Evolutionary conservation across 352 stramenopile genomes (phyloP), one percentile per base, ranked within the genome.

Genomic region (Globisporangium yorkense): DNA sequence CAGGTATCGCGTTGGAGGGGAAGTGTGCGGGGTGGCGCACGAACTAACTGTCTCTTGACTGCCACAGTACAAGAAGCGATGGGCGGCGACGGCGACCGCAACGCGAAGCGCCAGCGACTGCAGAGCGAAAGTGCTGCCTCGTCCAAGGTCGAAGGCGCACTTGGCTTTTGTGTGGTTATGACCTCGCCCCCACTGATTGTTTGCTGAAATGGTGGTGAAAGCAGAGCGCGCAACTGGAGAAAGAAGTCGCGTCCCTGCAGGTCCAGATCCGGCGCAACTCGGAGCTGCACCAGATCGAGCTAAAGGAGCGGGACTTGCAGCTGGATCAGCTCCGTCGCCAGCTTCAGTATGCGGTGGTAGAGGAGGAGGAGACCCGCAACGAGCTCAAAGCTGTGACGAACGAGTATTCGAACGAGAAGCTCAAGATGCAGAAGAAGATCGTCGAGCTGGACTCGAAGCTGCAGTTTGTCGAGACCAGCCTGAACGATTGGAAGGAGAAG

Each of bases 401-500:
- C 40, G 68, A 87, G 52, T 67, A 75, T 50, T 70, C 80, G 44
- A 77, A 54, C 15, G 76, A 89, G 58, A 84, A 84, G 51, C 62
- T 92, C 20, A 48, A 75, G 53, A 46, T 85, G 29, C 70, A 89
- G 51, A 90, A 89, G 61, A 86, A 76, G 61, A 67, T 84, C 37
- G 80, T 88, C 8, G 80, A 92, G 56, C 59, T 88, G 51, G 78
- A 90, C 51, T 76, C 82, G 4, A 77, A 88, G 56, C 48, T 94
- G 41, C 63, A 76, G 39, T 77, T 91, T 51, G 74, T 89, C 0
- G 77, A 89, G 51, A 66, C 65, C 13, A 82, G 72, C 40, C 62
- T 92, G 53, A 73, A 72, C 41, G 78, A 90, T 54, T 91, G 81
- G 78, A 82, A 80, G 43, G 81, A 90, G 46, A 80, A 88, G 47